A percentile compares a stretch with the other conserved stretches of the same genome.
These are phyloP conservation scores for Phytophthora pini DNA, from an alignment of 352 stramenopile species.

Conservation along the genomic window DNA sequence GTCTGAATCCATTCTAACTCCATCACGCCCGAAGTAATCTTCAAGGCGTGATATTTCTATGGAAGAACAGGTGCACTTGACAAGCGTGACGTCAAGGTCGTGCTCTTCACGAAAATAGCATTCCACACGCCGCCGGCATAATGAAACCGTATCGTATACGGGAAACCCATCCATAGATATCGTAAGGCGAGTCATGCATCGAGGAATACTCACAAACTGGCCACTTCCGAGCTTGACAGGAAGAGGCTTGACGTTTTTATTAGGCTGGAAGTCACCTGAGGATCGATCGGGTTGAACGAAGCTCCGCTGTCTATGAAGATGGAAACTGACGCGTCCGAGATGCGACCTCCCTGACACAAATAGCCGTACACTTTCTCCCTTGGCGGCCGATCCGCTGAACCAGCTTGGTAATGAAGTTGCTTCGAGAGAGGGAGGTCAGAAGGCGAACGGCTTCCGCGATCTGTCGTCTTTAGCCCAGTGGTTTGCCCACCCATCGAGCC, in stretches of 20 bases:
- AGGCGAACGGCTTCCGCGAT: conserved; percentile 1
- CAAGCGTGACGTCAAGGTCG: neutral
- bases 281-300: conserved; percentile 6
- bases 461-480: conserved; percentile 3
- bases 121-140: neutral
- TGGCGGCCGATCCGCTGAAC: neutral
- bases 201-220: conserved; percentile 5
- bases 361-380: conserved; percentile 15
- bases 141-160: neutral
- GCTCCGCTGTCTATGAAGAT: conserved; percentile 17
- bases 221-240: neutral
- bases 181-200: neutral
- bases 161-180: neutral
- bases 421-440: conserved; percentile 1
- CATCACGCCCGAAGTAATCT: conserved; percentile 21
- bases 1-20: conserved; percentile 15
- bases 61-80: neutral
- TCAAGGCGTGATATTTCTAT: conserved; percentile 12
- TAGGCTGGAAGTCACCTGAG: neutral
- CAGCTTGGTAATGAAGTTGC: conserved; percentile 4
- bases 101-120: conserved; percentile 2
- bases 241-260: neutral
- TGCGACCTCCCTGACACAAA: neutral
- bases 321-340: neutral
- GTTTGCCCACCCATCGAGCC: conserved; percentile 14